Conservation (phyloP, 306 rosid species). For the Cicer yamashitae region DNA sequence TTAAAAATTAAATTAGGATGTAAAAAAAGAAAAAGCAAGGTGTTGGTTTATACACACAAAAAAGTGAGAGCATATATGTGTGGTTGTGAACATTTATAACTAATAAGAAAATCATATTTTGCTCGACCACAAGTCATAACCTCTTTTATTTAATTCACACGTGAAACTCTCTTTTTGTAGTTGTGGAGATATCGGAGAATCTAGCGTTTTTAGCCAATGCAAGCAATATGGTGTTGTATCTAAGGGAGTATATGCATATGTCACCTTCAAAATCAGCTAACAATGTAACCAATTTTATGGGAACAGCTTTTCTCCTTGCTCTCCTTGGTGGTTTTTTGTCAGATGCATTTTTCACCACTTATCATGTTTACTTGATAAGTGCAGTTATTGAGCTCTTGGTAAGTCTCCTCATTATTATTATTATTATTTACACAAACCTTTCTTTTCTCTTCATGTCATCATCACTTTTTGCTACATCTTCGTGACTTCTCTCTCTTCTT, state of each 20-base stretch:
- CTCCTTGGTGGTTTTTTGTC: constrained; percentile 95
- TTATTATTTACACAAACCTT: not conserved
- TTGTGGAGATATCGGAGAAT: constrained; percentile 87
- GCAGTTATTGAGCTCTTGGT: constrained; percentile 86
- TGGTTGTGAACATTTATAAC: not conserved
- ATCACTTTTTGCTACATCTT: constrained; percentile 5
- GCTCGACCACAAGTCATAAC: not conserved
- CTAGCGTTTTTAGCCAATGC: constrained; percentile 92
- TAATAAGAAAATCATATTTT: not conserved
- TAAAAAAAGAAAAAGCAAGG: too few species aligned
- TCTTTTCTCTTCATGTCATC: constrained; percentile 1
- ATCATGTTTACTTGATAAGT: constrained; percentile 80
- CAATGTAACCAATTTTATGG: constrained; percentile 96
- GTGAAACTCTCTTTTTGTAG: constrained; percentile 43
- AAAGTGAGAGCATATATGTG: not conserved
- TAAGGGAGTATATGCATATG: constrained; percentile 72
- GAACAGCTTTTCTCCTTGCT: constrained; percentile 91
- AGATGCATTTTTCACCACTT: constrained; percentile 85
- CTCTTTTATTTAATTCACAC: not conserved
- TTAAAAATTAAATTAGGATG: too few species aligned
- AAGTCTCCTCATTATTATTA: constrained; percentile 23
- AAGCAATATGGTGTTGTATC: constrained; percentile 83
- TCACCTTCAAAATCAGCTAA: constrained; percentile 85
- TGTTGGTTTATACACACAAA: not conserved
- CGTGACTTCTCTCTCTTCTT: constrained; percentile 27